A percentile compares a stretch with the other conserved stretches of the same genome.
Conservation (phyloP, 768 basidiomycete genomes). For the Auricularia sp. region DNA sequence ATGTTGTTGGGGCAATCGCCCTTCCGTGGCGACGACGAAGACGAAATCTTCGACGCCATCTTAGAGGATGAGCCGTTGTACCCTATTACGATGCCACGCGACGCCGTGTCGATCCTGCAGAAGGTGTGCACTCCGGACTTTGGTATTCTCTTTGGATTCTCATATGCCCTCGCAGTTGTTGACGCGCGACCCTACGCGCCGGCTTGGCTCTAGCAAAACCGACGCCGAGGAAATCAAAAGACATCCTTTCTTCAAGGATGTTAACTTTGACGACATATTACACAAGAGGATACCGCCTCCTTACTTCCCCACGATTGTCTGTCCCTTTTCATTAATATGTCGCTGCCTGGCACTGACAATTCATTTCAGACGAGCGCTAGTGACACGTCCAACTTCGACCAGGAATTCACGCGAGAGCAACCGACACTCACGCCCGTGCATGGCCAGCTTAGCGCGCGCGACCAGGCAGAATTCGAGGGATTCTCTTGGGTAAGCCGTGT, state of each 20-base stretch:
- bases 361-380: slow-evolving; percentile 61
- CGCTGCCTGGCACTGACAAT: slow-evolving; percentile 9
- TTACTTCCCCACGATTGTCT: slow-evolving; percentile 91
- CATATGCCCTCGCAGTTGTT: slow-evolving; percentile 48
- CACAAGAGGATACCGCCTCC: slow-evolving; percentile 95
- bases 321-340: slow-evolving; percentile 20
- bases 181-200: slow-evolving; percentile 82
- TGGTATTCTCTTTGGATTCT: background rate
- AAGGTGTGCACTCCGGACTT: slow-evolving; percentile 44
- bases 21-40: slow-evolving; percentile 98
- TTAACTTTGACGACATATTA: slow-evolving; percentile 93
- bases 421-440: slow-evolving; percentile 97
- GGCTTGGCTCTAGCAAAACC: slow-evolving; percentile 82
- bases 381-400: slow-evolving; percentile 39
- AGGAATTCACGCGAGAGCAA: slow-evolving; percentile 94
- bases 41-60: slow-evolving; percentile 99
- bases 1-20: slow-evolving; percentile 98
- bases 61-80: slow-evolving; percentile 96
- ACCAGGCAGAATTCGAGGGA: slow-evolving; percentile 93
- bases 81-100: slow-evolving; percentile 98
- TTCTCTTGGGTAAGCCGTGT: slow-evolving; percentile 73
- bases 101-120: slow-evolving; percentile 90
- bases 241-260: slow-evolving; percentile 98
- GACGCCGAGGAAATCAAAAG: slow-evolving; percentile 97
- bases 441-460: slow-evolving; percentile 77